Percentiles rank a stretch among this genome's conserved stretches.
These are phyloP conservation scores for Starmerella apis DNA, from an alignment of 805 yeast genomes.

Conservation along the genomic window DNA sequence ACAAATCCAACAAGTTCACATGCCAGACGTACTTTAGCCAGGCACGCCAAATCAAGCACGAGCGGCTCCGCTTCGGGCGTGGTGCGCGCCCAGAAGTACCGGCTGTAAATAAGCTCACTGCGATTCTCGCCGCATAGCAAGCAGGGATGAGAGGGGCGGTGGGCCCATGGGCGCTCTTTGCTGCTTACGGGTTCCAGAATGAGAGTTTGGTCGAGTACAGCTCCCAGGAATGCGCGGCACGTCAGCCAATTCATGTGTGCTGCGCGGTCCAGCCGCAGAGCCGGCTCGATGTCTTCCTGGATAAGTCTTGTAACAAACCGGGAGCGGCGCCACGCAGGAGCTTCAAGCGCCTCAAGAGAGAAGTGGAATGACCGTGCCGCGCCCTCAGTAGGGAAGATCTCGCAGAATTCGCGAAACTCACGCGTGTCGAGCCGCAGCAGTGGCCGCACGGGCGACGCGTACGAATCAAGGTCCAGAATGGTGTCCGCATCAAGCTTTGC, in stretches of 20 bases:
- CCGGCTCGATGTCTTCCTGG: slow-evolving; percentile 70
- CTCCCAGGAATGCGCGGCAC: slow-evolving; percentile 49
- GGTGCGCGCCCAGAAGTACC: slow-evolving; percentile 56
- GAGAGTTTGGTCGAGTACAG: slow-evolving; percentile 69
- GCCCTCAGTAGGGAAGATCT: slow-evolving; percentile 13
- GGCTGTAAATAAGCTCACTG: slow-evolving; percentile 59
- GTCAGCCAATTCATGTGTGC: slow-evolving; percentile 55
- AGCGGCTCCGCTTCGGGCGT: slow-evolving; percentile 23
- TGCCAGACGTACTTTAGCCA: slow-evolving; percentile 63
- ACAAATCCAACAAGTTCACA: slow-evolving; percentile 76
- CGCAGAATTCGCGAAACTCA: slow-evolving; percentile 21
- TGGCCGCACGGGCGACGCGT: slow-evolving; percentile 27
- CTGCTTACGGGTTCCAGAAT: slow-evolving; percentile 80
- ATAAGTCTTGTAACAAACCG: slow-evolving; percentile 55
- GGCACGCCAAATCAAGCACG: slow-evolving; percentile 72
- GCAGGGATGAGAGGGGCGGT: slow-evolving; percentile 52
- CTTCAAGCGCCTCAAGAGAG: slow-evolving; percentile 13
- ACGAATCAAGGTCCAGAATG: slow-evolving; percentile 22
- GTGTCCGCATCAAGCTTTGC: slow-evolving; percentile 13
- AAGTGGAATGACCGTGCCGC: slow-evolving; percentile 3
- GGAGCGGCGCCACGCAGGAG: slow-evolving; percentile 38
- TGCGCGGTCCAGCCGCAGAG: slow-evolving; percentile 52
- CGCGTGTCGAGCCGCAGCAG: slow-evolving; percentile 25
- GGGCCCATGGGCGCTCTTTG: slow-evolving; percentile 55
- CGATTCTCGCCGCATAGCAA: slow-evolving; percentile 75